Base-by-base conservation (phyloP, 148 eudicot species). In the Gaultheria prostrata region DNA sequence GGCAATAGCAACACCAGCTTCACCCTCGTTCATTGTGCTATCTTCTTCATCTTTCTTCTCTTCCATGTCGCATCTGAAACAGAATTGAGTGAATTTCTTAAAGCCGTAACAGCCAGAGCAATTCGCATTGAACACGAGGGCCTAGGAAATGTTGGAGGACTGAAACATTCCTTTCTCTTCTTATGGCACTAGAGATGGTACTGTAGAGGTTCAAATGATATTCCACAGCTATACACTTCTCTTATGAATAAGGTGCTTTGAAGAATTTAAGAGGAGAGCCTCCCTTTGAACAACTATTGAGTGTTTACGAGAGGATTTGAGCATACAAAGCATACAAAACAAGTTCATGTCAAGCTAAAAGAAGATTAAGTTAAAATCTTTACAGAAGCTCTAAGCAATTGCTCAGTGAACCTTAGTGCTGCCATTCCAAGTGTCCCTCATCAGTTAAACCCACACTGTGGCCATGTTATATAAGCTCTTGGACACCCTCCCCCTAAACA, bases 41-140 rank as follows among this genome's bases (percentile, higher is more conserved):
- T 97, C 99, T 88, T 97, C 99, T 88, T 93, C 99, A 86, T 97
- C 99, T 87, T 97, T 97, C 86, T 97, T 97, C 87, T 97, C 99
- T 84, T 97, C 99, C 99, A 97, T 94, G 80, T 94, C 98, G 76
- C 99, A 97, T 69, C 99, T 97, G 88, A 79, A 84, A 61, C 50
- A 84, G 12, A 45, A 63, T 69, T 18, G 57, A 21, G 53, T 54
- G n/a, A 85, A 85, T 59, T 13, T 67, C 43, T 69, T 18, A 6
- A 71, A 85, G 33, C 46, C 70, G 35, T 28, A 32, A 50, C 78
- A 80, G 0, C 1, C 35, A 75, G 63, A 77, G 26, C 15, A 79
- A 33, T 20, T 9, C 3, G 3, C 20, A 17, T 33, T 7, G 9
- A 80, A 10, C 72, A 14, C 3, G 39, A 65, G 28, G 45, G 61